A percentile compares a stretch with the other conserved stretches of the same genome.
These are phyloP conservation scores for Pulveroboletus sp. DNA, from an alignment of 768 basidiomycete genomes.

Conservation along the genomic window DNA sequence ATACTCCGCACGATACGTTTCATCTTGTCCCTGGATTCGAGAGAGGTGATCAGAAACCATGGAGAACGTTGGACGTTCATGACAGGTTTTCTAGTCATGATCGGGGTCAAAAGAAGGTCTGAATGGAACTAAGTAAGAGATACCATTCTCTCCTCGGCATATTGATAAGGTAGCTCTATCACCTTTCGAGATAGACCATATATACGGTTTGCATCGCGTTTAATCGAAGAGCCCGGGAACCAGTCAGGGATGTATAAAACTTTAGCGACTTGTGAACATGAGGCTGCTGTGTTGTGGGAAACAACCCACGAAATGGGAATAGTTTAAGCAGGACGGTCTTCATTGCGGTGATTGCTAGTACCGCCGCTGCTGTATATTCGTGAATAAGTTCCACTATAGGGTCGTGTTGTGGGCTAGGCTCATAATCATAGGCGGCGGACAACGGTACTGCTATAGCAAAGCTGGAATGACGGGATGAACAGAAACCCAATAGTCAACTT, in stretches of 20 bases:
- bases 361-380: neutral
- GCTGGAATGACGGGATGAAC: neutral
- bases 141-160: slow-evolving; percentile 4
- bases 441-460: slow-evolving; percentile 4
- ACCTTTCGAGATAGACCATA: neutral
- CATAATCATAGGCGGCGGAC: slow-evolving; percentile 7
- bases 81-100: neutral
- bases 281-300: slow-evolving; percentile 4
- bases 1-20: neutral
- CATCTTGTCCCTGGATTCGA: neutral
- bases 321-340: neutral
- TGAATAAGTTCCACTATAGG: slow-evolving; percentile 1
- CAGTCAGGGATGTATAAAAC: slow-evolving; percentile 24
- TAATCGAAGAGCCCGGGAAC: slow-evolving; percentile 12
- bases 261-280: neutral
- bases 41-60: slow-evolving; percentile 5
- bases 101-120: neutral
- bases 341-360: neutral
- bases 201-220: neutral
- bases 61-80: neutral
- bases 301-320: slow-evolving; percentile 8
- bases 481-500: neutral
- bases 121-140: neutral
- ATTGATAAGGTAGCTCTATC: slow-evolving; percentile 5
- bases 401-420: slow-evolving; percentile 1